Conservation (phyloP, 148 eudicot species). For the Oxyria digyna region DNA sequence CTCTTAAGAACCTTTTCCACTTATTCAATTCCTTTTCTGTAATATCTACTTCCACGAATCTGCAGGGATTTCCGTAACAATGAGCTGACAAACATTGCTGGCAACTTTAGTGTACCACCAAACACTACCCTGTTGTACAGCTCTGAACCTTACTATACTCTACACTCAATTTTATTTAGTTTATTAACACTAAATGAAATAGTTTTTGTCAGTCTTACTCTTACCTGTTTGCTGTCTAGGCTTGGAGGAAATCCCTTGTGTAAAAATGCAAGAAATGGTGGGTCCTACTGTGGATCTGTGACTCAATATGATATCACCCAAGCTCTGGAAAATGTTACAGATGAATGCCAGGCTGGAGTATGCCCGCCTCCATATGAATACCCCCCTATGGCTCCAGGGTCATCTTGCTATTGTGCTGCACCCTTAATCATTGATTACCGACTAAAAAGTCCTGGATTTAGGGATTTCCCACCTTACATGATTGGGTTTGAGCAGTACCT, state of each 20-base stretch:
- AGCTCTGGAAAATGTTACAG: constrained; percentile 20
- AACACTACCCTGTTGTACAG: constrained; percentile 61
- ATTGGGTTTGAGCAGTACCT: constrained; percentile 38
- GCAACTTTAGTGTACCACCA: constrained; percentile 41
- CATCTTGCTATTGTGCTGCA: constrained; percentile 75
- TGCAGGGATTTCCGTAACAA: constrained; percentile 78
- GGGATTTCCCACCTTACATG: constrained; percentile 49
- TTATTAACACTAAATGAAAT: background rate
- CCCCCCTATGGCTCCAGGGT: constrained; percentile 35
- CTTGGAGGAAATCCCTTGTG: constrained; percentile 72
- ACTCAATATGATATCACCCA: background rate
- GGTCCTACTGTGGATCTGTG: constrained; percentile 22
- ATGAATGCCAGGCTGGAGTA: constrained; percentile 33
- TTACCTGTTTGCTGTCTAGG: constrained; percentile 29
- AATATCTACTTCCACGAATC: background rate
- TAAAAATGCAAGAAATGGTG: constrained; percentile 24
- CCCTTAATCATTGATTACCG: constrained; percentile 72
- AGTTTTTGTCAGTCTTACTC: background rate
- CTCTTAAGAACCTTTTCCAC: background rate
- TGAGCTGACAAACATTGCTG: constrained; percentile 38
- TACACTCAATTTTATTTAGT: background rate
- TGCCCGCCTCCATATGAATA: constrained; percentile 61
- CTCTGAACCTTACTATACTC: constrained; percentile 15
- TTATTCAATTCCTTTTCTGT: background rate
- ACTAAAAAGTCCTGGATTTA: constrained; percentile 83